phyloP scores from a whole-genome alignment of 225 moss, liverwort and hornwort genomes.

The Bryoerythrophyllum caledonicum region DNA sequence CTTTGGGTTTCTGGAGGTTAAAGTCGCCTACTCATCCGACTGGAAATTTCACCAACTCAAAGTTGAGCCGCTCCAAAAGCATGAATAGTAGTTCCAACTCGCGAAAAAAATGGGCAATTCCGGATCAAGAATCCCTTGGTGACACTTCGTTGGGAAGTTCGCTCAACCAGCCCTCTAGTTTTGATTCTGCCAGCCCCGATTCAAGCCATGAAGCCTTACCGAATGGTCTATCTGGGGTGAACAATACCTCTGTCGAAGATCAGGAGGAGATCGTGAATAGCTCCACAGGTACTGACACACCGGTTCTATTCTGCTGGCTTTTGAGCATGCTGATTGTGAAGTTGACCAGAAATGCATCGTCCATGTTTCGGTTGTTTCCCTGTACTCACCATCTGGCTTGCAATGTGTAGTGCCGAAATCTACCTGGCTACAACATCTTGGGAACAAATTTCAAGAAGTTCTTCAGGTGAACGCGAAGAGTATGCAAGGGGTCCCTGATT shows the following conservation, averaged over 20 bases:
- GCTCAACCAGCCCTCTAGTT: slow-evolving; percentile 29
- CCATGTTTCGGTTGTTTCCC: slow-evolving; percentile 2
- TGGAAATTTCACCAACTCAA: slow-evolving; percentile 34
- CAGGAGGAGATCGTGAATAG: slow-evolving; percentile 24
- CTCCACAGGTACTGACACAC: slow-evolving; percentile 32
- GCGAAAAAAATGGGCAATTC: slow-evolving; percentile 42
- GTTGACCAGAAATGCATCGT: neutral
- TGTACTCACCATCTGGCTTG: slow-evolving; percentile 17
- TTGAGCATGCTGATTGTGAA: neutral
- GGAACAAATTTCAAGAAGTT: slow-evolving; percentile 61
- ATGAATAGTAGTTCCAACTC: slow-evolving; percentile 36
- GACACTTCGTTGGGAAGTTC: slow-evolving; percentile 39
- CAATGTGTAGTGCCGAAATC: slow-evolving; percentile 44
- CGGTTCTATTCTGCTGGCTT: neutral
- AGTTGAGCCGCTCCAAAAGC: slow-evolving; percentile 35
- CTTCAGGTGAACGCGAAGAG: slow-evolving; percentile 60
- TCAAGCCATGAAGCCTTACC: slow-evolving; percentile 29
- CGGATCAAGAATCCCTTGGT: slow-evolving; percentile 46
- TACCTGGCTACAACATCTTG: slow-evolving; percentile 58
- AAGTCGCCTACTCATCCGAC: slow-evolving; percentile 49
- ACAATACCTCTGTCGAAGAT: slow-evolving; percentile 14
- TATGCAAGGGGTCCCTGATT: slow-evolving; percentile 36
- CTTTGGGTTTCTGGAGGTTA: slow-evolving; percentile 56
- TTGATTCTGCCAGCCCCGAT: slow-evolving; percentile 28
- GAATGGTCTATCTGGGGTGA: slow-evolving; percentile 19